A percentile compares a stretch with the other conserved stretches of the same genome.
Conservation (phyloP, 495 filamentous ascomycete genomes). For the Aspergillus coremiiformis region DNA sequence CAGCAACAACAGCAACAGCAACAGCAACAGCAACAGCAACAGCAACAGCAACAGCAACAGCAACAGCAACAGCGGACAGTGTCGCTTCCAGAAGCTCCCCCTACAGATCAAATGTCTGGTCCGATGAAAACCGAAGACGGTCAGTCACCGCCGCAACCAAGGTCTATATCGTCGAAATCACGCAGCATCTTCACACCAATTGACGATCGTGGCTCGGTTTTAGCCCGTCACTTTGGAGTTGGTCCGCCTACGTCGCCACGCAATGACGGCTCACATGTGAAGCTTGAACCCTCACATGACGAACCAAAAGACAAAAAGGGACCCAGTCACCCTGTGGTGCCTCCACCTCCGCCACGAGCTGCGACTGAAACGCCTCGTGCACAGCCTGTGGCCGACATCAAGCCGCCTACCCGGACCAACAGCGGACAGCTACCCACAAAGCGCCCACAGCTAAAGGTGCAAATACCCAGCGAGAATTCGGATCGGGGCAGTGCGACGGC, state of each 20-base stretch:
- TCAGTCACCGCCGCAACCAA: slow-evolving; percentile 50
- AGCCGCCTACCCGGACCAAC: slow-evolving; percentile 71
- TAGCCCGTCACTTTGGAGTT: slow-evolving; percentile 75
- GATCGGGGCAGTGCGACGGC: slow-evolving; percentile 71
- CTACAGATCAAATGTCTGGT: slow-evolving; percentile 34
- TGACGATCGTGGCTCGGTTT: slow-evolving; percentile 81
- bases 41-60: slow-evolving; percentile 37
- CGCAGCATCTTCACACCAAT: slow-evolving; percentile 97
- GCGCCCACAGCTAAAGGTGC: slow-evolving; percentile 80
- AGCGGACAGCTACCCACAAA: slow-evolving; percentile 55
- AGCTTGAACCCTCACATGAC: slow-evolving; percentile 40
- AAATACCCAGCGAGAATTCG: slow-evolving; percentile 86
- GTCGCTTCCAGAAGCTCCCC: slow-evolving; percentile 27
- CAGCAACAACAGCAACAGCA: slow-evolving; percentile 40
- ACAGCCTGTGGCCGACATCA: slow-evolving; percentile 49
- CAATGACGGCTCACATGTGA: slow-evolving; percentile 31
- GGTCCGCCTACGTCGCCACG: slow-evolving; percentile 38
- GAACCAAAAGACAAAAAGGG: slow-evolving; percentile 39
- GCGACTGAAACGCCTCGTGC: slow-evolving; percentile 36
- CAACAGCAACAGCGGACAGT: slow-evolving; percentile 38
- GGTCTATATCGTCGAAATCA: slow-evolving; percentile 70
- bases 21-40: slow-evolving; percentile 35
- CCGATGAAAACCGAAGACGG: slow-evolving; percentile 34
- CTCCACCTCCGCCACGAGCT: slow-evolving; percentile 44
- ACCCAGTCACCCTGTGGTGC: slow-evolving; percentile 16